Percentiles rank a stretch among this genome's conserved stretches.
Conservation (phyloP, 139 green algal genomes). For the Spirogloea muscicola region DNA sequence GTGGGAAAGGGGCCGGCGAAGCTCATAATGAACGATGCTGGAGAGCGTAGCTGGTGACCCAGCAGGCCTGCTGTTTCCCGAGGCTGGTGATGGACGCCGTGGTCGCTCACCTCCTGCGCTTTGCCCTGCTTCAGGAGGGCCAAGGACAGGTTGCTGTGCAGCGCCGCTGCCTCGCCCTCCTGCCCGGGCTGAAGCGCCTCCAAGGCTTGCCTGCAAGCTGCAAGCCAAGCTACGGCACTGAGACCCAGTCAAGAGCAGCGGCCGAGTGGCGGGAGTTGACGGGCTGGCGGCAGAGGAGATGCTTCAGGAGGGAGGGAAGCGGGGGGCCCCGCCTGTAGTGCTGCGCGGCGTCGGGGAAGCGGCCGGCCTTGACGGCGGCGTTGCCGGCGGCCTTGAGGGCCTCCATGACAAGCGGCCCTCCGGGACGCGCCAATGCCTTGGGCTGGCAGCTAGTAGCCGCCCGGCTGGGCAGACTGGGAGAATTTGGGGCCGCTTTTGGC, state of each 20-base stretch:
- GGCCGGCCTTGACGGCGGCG: conserved; percentile 5
- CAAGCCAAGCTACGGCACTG: too few relatives aligned
- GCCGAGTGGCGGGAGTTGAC: too few relatives aligned
- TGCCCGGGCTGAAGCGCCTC: neutral
- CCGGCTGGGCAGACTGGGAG: too few relatives aligned
- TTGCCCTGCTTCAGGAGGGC: conserved; percentile 9
- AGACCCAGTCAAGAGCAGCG: too few relatives aligned
- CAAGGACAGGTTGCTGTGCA: conserved; percentile 25
- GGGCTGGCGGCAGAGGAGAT: too few relatives aligned
- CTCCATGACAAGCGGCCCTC: conserved; percentile 8
- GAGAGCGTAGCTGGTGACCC: neutral
- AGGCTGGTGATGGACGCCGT: too few relatives aligned
- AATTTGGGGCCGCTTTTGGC: too few relatives aligned
- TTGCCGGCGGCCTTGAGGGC: conserved; percentile 13
- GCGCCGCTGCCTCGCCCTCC: neutral
- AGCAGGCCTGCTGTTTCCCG: too few relatives aligned
- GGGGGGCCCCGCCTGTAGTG: neutral
- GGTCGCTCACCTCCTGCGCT: neutral
- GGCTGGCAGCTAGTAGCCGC: too few relatives aligned
- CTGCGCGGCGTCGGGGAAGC: neutral
- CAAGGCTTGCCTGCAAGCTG: neutral
- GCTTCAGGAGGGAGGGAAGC: too few relatives aligned
- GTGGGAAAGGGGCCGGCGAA: neutral
- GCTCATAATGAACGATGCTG: neutral
- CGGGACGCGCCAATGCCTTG: too few relatives aligned